Evolutionary conservation across 202 grass and related monocot genomes (phyloP), one percentile per base, ranked within the genome.

Genomic region (Panicum virgatum): DNA sequence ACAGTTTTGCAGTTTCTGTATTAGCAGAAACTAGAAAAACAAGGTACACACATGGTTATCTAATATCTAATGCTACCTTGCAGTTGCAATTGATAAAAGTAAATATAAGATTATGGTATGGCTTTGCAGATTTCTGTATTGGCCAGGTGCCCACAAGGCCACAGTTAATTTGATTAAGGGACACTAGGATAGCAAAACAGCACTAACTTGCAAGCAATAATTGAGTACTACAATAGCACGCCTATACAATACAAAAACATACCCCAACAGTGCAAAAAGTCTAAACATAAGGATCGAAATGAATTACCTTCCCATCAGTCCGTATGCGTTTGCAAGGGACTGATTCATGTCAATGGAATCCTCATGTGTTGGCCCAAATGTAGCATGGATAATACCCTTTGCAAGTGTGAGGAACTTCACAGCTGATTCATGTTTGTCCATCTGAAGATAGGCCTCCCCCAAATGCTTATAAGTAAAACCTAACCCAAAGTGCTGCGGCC

Each of bases 401-500:
- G 96, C 85, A 68, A 77, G 79, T 52, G 3, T 23, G 34, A 87
- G 54, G 67, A 88, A 86, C 75, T 89, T 84, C 16, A 91, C 80
- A 77, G 84, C 92, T 34, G 79, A 84, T 29, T 90, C 58, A 10
- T 58, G 73, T 53, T 80, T 80, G 43, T 58, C 56, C 23, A 77
- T 81, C 30, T 83, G 90, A 77, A 90, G 56, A 83, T 96, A 90
- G 26, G 89, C 96, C 43, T 82, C 50, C 1, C 96, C 89, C 77
- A 93, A 80, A 90, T 96, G 46, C 92, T 89, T 96, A 79, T 90
- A 93, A 57, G 83, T 80, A 85, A 96, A 96, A 36, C 92, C 96
- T 73, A 98, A 76, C 29, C 92, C 89, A 65, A 88, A 93, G 85
- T 93, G 89, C 25, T 46, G 64, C 0, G 85, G 82, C 25, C 92